These are phyloP conservation scores for Penicillium psychrosexuale DNA, from an alignment of 2,329 filamentous ascomycete genomes.

Conservation along the genomic window DNA sequence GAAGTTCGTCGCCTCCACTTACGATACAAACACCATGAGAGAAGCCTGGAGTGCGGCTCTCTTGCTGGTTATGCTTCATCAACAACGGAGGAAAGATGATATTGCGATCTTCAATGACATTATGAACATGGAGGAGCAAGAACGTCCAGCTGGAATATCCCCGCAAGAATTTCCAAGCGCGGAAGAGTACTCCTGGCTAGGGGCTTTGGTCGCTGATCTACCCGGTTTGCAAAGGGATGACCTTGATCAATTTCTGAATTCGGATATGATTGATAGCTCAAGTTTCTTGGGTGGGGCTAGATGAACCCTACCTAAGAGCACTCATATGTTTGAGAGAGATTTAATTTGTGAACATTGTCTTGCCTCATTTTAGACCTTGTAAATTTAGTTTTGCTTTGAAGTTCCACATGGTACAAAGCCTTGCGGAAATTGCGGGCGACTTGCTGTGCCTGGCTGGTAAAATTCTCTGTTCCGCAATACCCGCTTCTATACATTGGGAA, in stretches of 20 bases:
- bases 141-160: constrained; percentile 5
- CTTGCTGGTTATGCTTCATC: constrained; percentile 52
- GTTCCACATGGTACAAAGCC: background rate
- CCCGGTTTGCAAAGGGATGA: constrained; percentile 41
- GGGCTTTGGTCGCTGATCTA: constrained; percentile 42
- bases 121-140: constrained; percentile 25
- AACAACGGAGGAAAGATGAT: constrained; percentile 44
- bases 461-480: constrained; percentile 4
- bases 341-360: background rate
- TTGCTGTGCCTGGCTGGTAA: background rate
- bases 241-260: constrained; percentile 40
- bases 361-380: background rate
- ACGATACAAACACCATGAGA: constrained; percentile 46
- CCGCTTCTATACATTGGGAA: background rate
- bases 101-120: constrained; percentile 28
- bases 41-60: constrained; percentile 54
- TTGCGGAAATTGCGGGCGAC: background rate
- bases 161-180: constrained; percentile 19
- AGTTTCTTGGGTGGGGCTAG: constrained; percentile 5
- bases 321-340: background rate
- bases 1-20: constrained; percentile 40
- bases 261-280: constrained; percentile 24
- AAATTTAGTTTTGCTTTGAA: background rate
- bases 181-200: constrained; percentile 40
- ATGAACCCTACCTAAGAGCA: background rate